phyloP scores from a whole-genome alignment of 2,329 filamentous ascomycete genomes.

The Pseudocercospora macadamiae region DNA sequence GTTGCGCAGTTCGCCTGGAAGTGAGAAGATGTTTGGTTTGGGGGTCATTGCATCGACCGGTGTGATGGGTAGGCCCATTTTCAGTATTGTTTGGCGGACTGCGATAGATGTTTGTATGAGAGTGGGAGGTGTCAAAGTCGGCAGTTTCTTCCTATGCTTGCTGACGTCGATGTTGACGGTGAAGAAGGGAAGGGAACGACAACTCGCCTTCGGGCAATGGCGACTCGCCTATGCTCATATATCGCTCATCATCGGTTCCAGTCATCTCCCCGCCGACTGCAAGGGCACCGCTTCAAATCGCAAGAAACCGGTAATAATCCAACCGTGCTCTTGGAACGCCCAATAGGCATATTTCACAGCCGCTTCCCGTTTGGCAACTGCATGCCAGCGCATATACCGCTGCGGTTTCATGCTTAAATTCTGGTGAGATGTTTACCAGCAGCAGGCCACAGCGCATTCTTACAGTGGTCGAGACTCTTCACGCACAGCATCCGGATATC shows the following conservation, averaged over 20 bases:
- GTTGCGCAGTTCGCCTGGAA: conserved; percentile 25
- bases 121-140: neutral
- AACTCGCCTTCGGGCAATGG: neutral
- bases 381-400: conserved; percentile 7
- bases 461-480: neutral
- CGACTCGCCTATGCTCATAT: neutral
- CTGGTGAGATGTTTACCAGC: neutral
- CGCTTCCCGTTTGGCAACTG: conserved; percentile 1
- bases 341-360: neutral
- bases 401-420: neutral
- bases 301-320: neutral
- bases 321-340: neutral
- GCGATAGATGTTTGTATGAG: neutral
- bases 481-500: neutral
- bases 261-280: neutral
- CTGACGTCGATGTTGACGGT: neutral
- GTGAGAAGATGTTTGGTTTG: conserved; percentile 9
- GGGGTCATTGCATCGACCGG: neutral
- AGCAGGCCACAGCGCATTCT: neutral
- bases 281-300: neutral
- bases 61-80: conserved; percentile 11
- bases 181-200: neutral
- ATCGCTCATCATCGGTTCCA: neutral
- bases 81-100: too few relatives aligned
- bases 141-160: neutral